Evolutionary conservation across 495 filamentous ascomycete species (phyloP), one percentile per base, ranked within the genome.

Genomic region (Penicillium angulare): DNA sequence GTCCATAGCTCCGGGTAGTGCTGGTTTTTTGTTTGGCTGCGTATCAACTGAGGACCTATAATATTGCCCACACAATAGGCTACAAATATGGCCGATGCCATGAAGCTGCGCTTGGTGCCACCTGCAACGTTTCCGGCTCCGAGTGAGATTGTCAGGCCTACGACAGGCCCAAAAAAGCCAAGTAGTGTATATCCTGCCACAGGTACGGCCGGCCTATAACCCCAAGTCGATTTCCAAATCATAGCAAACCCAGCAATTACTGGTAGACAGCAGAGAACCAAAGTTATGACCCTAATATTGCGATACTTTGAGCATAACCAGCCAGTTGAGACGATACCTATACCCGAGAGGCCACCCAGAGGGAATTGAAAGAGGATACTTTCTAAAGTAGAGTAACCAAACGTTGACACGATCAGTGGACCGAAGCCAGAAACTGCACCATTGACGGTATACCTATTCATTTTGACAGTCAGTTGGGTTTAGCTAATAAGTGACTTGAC

Each of bases 171-270:
- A 27, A 43, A 43, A 15, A 43, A 27, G 5, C 40, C 40, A 13
- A 43, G 40, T 3, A 43, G 40, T 24, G 40, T 26, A 15, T 43
- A 43, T 10, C 40, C 40, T 13, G 23, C 40, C 2, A 43, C 40
- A 3, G 40, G 40, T 2, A 21, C 22, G 4, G 27, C 22, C 4
- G 40, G 40, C 23, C 27, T 43, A 24, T n/a, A 3, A n/a, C 40
- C 40, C 40, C 40, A 43, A 13, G 40, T 26, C 15, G 40, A 43
- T 27, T 43, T 43, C 40, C 40, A 43, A 26, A 43, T 43, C 40
- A 43, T 27, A 10, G 40, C 40, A 43, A 43, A 43, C 3, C 40
- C 40, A 26, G 40, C 40, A 7, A 43, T 43, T n/a, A 43, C 40
- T 6, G 40, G 40, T 3, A 43, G 40, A 27, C 40, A 43, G 40